These are phyloP conservation scores for Phaeosphaeria sp. DNA, from an alignment of 2,329 filamentous ascomycete genomes.

Conservation along the genomic window DNA sequence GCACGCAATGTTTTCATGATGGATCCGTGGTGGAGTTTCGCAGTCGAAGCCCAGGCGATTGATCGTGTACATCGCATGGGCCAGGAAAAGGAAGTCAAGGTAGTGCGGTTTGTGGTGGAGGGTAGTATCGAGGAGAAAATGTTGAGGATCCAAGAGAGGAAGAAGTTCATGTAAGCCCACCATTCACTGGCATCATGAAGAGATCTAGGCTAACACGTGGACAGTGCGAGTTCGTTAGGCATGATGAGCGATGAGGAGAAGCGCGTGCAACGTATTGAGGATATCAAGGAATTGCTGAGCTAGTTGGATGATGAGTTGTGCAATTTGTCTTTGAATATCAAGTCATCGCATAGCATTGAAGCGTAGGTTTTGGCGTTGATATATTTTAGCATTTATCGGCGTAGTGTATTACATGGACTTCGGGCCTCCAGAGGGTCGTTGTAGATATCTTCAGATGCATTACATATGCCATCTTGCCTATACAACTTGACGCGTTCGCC, in stretches of 20 bases:
- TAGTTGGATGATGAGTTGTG: conserved; percentile 22
- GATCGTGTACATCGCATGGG: conserved; percentile 98
- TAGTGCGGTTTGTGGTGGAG: conserved; percentile 87
- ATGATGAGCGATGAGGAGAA: conserved; percentile 97
- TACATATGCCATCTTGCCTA: too few species aligned
- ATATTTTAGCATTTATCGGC: neutral
- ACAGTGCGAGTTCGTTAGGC: conserved; percentile 87
- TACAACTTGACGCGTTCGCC: too few species aligned
- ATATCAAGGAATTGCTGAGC: conserved; percentile 88
- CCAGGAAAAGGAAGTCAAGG: conserved; percentile 82
- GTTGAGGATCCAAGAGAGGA: conserved; percentile 89
- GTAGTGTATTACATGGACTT: neutral
- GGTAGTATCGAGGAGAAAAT: conserved; percentile 95
- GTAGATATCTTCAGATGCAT: too few species aligned
- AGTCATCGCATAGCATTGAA: neutral
- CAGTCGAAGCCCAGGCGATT: conserved; percentile 95
- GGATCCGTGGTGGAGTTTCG: conserved; percentile 99
- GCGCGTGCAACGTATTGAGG: conserved; percentile 86
- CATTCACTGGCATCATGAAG: neutral
- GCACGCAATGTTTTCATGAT: conserved; percentile 96
- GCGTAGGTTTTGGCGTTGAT: neutral
- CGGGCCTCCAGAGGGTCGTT: too few species aligned
- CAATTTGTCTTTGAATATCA: neutral
- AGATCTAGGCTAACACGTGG: conserved; percentile 31
- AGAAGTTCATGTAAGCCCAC: conserved; percentile 85